These are phyloP conservation scores for Hippophae gyantsensis DNA, from an alignment of 306 rosid species.

Conservation along the genomic window DNA sequence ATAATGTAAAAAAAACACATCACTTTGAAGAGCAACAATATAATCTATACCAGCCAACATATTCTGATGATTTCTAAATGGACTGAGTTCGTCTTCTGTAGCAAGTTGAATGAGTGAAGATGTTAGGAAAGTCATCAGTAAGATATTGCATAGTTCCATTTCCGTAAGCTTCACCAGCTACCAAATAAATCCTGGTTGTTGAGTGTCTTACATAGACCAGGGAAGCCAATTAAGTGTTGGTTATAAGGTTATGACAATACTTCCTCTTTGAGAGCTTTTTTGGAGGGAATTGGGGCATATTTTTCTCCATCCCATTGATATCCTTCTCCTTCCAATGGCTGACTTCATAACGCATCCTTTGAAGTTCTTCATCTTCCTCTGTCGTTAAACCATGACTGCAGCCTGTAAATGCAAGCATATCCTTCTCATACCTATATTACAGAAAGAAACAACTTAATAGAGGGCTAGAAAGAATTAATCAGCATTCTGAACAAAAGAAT, in stretches of 20 bases:
- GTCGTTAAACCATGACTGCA: constrained; percentile 85
- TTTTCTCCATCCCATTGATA: constrained; percentile 83
- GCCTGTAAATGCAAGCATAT: constrained; percentile 97
- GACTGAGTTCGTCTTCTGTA: constrained; percentile 56
- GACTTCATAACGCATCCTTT: constrained; percentile 80
- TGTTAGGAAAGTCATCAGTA: constrained; percentile 64
- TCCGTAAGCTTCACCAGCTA: constrained; percentile 97
- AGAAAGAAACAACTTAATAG: constrained; percentile 7
- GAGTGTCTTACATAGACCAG: too few species aligned
- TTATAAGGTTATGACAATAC: too few species aligned
- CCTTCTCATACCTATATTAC: constrained; percentile 71
- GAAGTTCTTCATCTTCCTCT: constrained; percentile 72
- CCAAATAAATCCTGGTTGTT: constrained; percentile 83
- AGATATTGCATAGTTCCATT: constrained; percentile 81
- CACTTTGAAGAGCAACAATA: constrained; percentile 85
- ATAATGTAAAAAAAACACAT: constrained; percentile 67
- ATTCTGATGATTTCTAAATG: constrained; percentile 82
- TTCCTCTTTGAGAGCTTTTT: too few species aligned
- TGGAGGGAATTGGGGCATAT: too few species aligned
- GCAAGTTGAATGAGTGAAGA: constrained; percentile 79
- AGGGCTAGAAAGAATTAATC: not conserved
- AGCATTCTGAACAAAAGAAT: not conserved
- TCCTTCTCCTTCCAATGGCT: constrained; percentile 99
- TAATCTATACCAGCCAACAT: constrained; percentile 98
- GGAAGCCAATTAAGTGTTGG: too few species aligned